Evolutionary conservation across 1,284 basidiomycete genomes (phyloP), one percentile per base, ranked within the genome.

Genomic region (Tilletia walkeri): DNA sequence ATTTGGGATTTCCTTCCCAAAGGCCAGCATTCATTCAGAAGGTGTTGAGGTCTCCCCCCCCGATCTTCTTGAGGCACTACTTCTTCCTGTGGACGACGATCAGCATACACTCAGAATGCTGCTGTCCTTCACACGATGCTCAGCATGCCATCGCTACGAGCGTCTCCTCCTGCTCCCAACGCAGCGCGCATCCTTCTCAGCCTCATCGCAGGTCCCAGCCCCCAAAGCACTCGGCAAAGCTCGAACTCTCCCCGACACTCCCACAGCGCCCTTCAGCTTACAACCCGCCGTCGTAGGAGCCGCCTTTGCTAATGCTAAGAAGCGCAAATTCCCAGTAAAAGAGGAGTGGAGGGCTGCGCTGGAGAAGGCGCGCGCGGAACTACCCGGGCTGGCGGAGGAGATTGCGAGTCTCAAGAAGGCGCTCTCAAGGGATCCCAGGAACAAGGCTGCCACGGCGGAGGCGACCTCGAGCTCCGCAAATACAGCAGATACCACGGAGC

Each of bases 371-470:
- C 34, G 59, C 16, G 59, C 34, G 14, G 59, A 38, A 34, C 59
- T 63, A 14, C 36, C 59, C 20, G 38, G 34, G 1, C 12, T 63
- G 59, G 59, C 59, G 16, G 38, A 63, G 7, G 59, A 63, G 36
- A n/a, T 39, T 63, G 59, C 59, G 18, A 9, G n/a, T 7, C 38
- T 63, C 12, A 63, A 63, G 34, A 38, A 41, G 36, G 16, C 18
- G 59, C 59, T 63, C 34, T 63, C 59, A 3, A 38, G 36, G 34
- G 36, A 63, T 63, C 59, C 59, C 41, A 45, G 41, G 9, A 45
- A 45, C 41, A 45, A 48, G n/a, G 41, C 41, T 9, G 41, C 41
- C 9, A 14, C 41, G 41, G 14, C 41, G 41, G 41, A 45, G 41
- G 3, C 41, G 41, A 45, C 1, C 41, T 45, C 41, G 41, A 45